Base-by-base conservation (phyloP, 1,284 basidiomycete genomes). In the Fomitopsis palustris region DNA sequence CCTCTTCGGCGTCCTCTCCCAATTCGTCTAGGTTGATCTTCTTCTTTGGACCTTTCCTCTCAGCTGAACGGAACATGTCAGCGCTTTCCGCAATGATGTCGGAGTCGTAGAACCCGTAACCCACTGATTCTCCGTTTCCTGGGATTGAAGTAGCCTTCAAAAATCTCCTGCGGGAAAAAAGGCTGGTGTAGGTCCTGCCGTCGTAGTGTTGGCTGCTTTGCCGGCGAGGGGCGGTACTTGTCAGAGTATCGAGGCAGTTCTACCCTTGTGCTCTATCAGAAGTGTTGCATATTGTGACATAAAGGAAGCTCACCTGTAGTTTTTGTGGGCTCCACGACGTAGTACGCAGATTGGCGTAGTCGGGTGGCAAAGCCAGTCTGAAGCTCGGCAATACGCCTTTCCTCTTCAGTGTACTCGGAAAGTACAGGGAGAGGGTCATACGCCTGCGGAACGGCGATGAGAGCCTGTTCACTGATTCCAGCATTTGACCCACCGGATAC, bases 161-260 rank as follows among this genome's bases (percentile, higher is more conserved):
- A 86, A 27, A 93, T 80, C 42, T 85, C 85, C n/a, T 79, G 71
- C 12, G 91, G 90, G 67, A 93, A 93, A 76, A 90, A 92, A 0
- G 86, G 81, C 60, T 81, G 78, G 62, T 92, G 83, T 3, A 93
- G 74, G 45, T 90, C 85, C 64, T 81, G 84, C 57, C 83, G 78
- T 69, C 86, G 88, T 57, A 93, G 75, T 54, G 80, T 78, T 14
- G 88, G 87, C 61, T 85, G 85, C 1, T 81, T 78, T 4, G 78
- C 70, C 12, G 75, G 72, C 17, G 84, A 85, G 2, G 86, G 83
- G 7, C 85, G 81, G 69, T 92, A 92, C 72, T 88, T 90, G 73
- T 93, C 91, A 23, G 89, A 91, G 70, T 92, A 93, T 43, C 87
- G 80, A 33, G 86, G 82, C 7, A 91, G 75, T 53, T 92, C 90